Base-by-base conservation (phyloP, 305 asterid genomes). In the Fraxinus platypoda region DNA sequence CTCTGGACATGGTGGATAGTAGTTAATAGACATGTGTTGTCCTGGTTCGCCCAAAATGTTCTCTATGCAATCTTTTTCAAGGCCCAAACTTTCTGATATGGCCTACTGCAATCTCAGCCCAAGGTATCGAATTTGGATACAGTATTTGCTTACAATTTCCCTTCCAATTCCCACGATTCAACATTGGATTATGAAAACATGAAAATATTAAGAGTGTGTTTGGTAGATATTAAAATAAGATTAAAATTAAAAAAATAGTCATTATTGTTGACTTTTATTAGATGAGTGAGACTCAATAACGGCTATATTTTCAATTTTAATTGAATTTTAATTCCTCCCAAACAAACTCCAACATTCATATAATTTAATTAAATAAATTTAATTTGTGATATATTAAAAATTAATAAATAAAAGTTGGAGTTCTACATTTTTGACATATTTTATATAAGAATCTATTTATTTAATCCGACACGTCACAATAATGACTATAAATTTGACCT, bases 1-100 rank as follows among this genome's bases (percentile, higher is more conserved):
- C 86, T 91, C 86, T 0, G 91, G 95, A 33, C 95, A 91, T 1
- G 81, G 77, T 38, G 95, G 95, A 19, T 90, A 91, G 78, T 90
- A 90, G 28, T 91, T 91, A 1, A 91, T 81, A 7, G 92, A 91
- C 93, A 91, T 87, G 15, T 91, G 95, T 11, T 90, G 95, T 19
- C 90, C 95, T 54, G 83, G 86, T 72, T 85, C 85, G 19, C 91
- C 93, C 76, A 87, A 38, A 12, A 74, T 49, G 0, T 78, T 83
- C 41, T 86, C 85, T 21, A 91, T 85, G 83, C 79, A 78, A 26
- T 84, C 88, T 23, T 85, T 87, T 3, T 88, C 86, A 1, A 91
- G 90, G 70, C 95, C 93, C 80, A 95, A 83, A 82, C 98, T 91
- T 85, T 95, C 97, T 0, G 98, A 91, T 77, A 93, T 89, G 1